Evolutionary conservation across 1,139 yeast genomes (phyloP), one percentile per base, ranked within the genome.

Genomic region (Nematodospora anomalae): DNA sequence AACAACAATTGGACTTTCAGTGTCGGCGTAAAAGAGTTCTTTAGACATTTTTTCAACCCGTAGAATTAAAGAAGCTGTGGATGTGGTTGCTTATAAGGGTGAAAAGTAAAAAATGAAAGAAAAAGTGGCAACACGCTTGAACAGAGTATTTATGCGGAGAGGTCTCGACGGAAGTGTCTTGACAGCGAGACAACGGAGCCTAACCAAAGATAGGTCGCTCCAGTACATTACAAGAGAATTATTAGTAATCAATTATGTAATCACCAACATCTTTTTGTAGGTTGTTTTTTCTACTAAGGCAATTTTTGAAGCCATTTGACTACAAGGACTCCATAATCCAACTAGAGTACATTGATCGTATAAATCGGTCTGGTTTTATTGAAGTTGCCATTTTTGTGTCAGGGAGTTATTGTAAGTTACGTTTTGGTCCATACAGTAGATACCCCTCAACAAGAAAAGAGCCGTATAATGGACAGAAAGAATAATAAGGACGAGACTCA

Each of bases 1-100:
- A 18, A 54, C 41, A 5, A 70, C 63, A 45, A 70, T 66, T 14
- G 75, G 75, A 6, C 73, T 70, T 35, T 62, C 74, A 4, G 71
- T 52, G 43, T 71, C 76, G 13, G 76, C 75, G 18, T 41, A 38
- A 37, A 53, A 65, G 3, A 57, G 47, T 10, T 42, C 47, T 13
- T 49, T 49, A 18, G 41, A 34, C 38, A 34, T 34, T n/a, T n/a
- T n/a, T n/a, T n/a, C n/a, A n/a, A n/a, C n/a, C n/a, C n/a, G n/a
- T n/a, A n/a, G n/a, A n/a, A n/a, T n/a, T n/a, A n/a, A n/a, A n/a
- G n/a, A n/a, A n/a, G n/a, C n/a, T n/a, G n/a, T n/a, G n/a, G n/a
- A n/a, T n/a, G n/a, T n/a, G n/a, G n/a, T n/a, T n/a, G n/a, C n/a
- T n/a, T n/a, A n/a, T n/a, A 28, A 13, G 10, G 18, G 30, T 10